Base-by-base conservation (phyloP, 2,329 filamentous ascomycete species). In the Arthrobotrys musiformis region DNA sequence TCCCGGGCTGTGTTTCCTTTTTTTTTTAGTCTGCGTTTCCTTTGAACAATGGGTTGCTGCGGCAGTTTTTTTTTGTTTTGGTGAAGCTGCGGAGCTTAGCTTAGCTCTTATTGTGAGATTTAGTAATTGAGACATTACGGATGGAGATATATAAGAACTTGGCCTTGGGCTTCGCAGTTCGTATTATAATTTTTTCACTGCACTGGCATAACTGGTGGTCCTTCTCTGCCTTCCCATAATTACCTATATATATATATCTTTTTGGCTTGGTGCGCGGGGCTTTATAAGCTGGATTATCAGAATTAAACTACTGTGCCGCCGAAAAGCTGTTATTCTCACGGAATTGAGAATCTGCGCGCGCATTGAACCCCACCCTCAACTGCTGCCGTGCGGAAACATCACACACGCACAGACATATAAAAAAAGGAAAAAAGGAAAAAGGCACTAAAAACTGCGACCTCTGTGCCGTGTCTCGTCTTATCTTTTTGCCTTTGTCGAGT, bases 111-210 rank as follows among this genome's bases (percentile, higher is more conserved):
- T 17, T 22, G 54, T 40, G 11, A 58, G 54, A 58, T 40, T 40
- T 58, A n/a, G 6, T 26, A 58, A 58, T 17, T 40, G 19, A 58
- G 33, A 58, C 52, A 58, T 58, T 19, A n/a, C 52, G 17, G 19
- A 58, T 48, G 9, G 3, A 17, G 52, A 58, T 33, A 26, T 58
- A 58, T 58, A 58, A 58, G 52, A 58, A 58, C 52, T 58, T 58
- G 30, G 52, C 30, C 22, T 22, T 40, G 28, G 52, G 17, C 52
- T 26, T 24, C n/a, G 50, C 22, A 22, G 24, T n/a, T 54, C 28
- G 50, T 54, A 54, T 54, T 26, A 15, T 19, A 30, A 19, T 19
- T 28, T 13, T 54, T 22, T 19, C n/a, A n/a, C n/a, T n/a, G n/a
- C n/a, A n/a, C n/a, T n/a, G n/a, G n/a, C n/a, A n/a, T n/a, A n/a